Evolutionary conservation across 1,284 basidiomycete genomes (phyloP).

Genomic region (Sphaerobolus stellatus): DNA sequence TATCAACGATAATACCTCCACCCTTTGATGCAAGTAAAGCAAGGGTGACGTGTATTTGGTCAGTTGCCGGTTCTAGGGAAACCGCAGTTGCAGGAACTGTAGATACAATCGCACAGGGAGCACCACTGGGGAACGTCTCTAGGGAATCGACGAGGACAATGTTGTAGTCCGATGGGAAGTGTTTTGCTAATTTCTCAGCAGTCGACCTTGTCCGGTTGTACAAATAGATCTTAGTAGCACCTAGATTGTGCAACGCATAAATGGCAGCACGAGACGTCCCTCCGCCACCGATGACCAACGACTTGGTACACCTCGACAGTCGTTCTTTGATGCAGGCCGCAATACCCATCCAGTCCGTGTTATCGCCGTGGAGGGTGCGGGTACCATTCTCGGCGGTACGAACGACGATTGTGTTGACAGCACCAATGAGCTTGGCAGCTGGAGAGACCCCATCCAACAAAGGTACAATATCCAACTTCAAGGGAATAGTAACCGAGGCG

Average conservation of each 20-base stretch:
- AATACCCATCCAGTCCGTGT: slow-evolving; percentile 93
- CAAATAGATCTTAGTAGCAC: slow-evolving; percentile 71
- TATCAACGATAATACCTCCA: slow-evolving; percentile 77
- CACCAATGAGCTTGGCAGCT: slow-evolving; percentile 82
- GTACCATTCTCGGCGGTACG: slow-evolving; percentile 41
- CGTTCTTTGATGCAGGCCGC: slow-evolving; percentile 53
- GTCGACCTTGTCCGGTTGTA: slow-evolving; percentile 81
- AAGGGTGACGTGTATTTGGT: slow-evolving; percentile 50
- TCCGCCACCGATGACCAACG: slow-evolving; percentile 87
- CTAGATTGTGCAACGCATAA: slow-evolving; percentile 77
- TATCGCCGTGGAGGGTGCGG: slow-evolving; percentile 75
- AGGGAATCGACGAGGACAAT: slow-evolving; percentile 64
- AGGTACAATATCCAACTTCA: slow-evolving; percentile 85
- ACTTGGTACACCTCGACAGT: slow-evolving; percentile 42
- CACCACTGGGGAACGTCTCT: slow-evolving; percentile 48
- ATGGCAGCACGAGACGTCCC: slow-evolving; percentile 92
- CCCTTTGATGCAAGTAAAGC: slow-evolving; percentile 33
- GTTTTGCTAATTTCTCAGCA: slow-evolving; percentile 64
- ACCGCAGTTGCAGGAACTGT: slow-evolving; percentile 83
- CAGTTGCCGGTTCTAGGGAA: slow-evolving; percentile 30
- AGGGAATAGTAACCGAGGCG: slow-evolving; percentile 93
- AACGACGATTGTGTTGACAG: slow-evolving; percentile 89
- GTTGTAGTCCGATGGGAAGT: slow-evolving; percentile 63
- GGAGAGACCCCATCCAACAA: slow-evolving; percentile 75
- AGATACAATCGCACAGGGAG: slow-evolving; percentile 76